Conservation (phyloP, 2,329 filamentous ascomycete genomes). For the Byssoonygena ceratinophila region DNA sequence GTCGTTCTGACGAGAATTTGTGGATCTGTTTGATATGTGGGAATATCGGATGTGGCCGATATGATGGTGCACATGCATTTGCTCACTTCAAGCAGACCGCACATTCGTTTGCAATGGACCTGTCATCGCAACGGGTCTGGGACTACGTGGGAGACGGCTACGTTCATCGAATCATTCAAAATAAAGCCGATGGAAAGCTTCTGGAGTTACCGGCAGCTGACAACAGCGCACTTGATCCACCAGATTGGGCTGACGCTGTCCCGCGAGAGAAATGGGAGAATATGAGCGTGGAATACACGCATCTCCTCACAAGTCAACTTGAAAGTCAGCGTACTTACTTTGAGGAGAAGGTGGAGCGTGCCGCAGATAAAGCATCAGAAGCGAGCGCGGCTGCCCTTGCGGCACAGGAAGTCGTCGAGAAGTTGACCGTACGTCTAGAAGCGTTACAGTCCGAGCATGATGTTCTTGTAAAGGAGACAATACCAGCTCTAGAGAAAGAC, state of each 20-base stretch:
- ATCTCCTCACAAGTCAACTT: slow-evolving; percentile 82
- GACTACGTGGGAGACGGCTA: slow-evolving; percentile 94
- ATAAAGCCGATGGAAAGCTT: slow-evolving; percentile 83
- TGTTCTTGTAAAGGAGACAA: slow-evolving; percentile 44
- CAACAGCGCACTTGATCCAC: slow-evolving; percentile 34
- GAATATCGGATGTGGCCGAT: slow-evolving; percentile 83
- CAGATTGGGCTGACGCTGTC: slow-evolving; percentile 37
- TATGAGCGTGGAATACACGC: slow-evolving; percentile 88
- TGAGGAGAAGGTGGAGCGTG: slow-evolving; percentile 80
- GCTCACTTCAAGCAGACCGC: slow-evolving; percentile 82
- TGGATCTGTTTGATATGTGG: slow-evolving; percentile 96
- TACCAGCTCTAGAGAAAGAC: slow-evolving; percentile 63
- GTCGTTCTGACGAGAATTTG: slow-evolving; percentile 68
- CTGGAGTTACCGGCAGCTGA: slow-evolving; percentile 68
- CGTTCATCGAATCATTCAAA: slow-evolving; percentile 88
- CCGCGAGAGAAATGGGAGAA: slow-evolving; percentile 55
- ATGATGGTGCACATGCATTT: slow-evolving; percentile 87
- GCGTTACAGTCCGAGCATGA: slow-evolving; percentile 49
- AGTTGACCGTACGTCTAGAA: slow-evolving; percentile 45
- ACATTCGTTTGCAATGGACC: slow-evolving; percentile 86
- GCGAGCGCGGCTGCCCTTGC: slow-evolving; percentile 47
- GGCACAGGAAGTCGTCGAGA: slow-evolving; percentile 54
- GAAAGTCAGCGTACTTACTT: slow-evolving; percentile 91
- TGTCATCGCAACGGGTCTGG: slow-evolving; percentile 92
- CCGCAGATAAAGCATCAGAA: slow-evolving; percentile 75